A percentile compares a stretch with the other conserved stretches of the same genome.
Conservation (phyloP, 495 filamentous ascomycete species). For the Penicillium malachiteum region DNA sequence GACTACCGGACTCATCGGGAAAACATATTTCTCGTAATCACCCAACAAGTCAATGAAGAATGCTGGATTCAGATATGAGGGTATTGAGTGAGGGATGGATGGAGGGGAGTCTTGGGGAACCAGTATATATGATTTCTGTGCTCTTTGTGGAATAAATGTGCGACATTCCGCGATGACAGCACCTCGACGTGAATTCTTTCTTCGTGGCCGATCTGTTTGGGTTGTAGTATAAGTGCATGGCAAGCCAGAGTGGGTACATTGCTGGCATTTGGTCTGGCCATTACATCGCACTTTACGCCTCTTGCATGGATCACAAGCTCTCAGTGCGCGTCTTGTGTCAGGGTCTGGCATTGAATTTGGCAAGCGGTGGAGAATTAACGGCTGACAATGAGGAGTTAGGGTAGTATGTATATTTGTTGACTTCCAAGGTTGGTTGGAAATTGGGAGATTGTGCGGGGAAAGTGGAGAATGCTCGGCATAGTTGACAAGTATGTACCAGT, state of each 20-base stretch:
- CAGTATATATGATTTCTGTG: background rate
- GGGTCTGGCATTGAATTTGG: background rate
- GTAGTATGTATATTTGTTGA: no score
- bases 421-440: no score
- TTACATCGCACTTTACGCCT: slow-evolving; percentile 81
- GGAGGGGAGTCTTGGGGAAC: background rate
- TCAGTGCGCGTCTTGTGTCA: background rate
- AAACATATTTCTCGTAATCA: slow-evolving; percentile 28
- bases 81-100: background rate
- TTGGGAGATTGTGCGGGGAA: no score
- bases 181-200: slow-evolving; percentile 21
- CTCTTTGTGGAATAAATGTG: background rate
- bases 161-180: slow-evolving; percentile 23
- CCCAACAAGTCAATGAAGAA: slow-evolving; percentile 17
- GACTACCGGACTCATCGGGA: slow-evolving; percentile 32
- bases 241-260: slow-evolving; percentile 29
- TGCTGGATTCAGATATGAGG: slow-evolving; percentile 8
- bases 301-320: slow-evolving; percentile 70
- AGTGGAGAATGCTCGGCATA: no score
- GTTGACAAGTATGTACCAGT: no score
- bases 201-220: slow-evolving; percentile 19
- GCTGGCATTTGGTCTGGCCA: slow-evolving; percentile 29
- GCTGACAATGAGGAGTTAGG: no score
- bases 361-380: no score
- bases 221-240: slow-evolving; percentile 27